Evolutionary conservation across 257 asterid genomes (phyloP).

Genomic region (Ajuga chamaepitys): DNA sequence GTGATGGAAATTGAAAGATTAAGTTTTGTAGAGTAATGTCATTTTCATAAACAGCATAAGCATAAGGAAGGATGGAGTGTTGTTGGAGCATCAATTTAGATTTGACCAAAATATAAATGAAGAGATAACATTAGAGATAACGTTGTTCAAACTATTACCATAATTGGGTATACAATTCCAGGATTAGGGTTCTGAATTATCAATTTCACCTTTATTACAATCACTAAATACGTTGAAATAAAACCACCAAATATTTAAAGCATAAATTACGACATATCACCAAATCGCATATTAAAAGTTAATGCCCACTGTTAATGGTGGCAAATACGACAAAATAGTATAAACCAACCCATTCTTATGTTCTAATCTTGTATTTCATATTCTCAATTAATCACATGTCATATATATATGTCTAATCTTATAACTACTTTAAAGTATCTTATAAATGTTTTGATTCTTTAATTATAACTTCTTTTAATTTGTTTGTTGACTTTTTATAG

Average conservation of each 20-base stretch:
- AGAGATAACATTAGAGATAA: constrained; percentile 20
- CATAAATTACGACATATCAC: neutral
- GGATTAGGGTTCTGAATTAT: constrained; percentile 10
- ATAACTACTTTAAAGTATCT: no score
- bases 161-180: constrained; percentile 28
- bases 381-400: no score
- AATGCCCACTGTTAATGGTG: constrained; percentile 18
- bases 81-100: constrained; percentile 16
- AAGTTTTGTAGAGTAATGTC: neutral
- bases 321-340: neutral
- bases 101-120: constrained; percentile 16
- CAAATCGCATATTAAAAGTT: constrained; percentile 3
- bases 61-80: neutral
- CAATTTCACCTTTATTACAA: constrained; percentile 10
- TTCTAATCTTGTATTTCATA: no score
- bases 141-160: constrained; percentile 23
- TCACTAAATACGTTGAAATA: constrained; percentile 5
- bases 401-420: no score
- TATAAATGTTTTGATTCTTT: no score
- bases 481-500: no score
- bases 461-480: no score
- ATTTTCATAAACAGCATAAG: constrained; percentile 13
- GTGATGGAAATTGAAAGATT: no score
- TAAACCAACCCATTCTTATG: no score
- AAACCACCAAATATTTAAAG: constrained; percentile 10